Evolutionary conservation across 2,329 filamentous ascomycete genomes (phyloP).

Genomic region (Immersiporthe knoxdaviesiana): DNA sequence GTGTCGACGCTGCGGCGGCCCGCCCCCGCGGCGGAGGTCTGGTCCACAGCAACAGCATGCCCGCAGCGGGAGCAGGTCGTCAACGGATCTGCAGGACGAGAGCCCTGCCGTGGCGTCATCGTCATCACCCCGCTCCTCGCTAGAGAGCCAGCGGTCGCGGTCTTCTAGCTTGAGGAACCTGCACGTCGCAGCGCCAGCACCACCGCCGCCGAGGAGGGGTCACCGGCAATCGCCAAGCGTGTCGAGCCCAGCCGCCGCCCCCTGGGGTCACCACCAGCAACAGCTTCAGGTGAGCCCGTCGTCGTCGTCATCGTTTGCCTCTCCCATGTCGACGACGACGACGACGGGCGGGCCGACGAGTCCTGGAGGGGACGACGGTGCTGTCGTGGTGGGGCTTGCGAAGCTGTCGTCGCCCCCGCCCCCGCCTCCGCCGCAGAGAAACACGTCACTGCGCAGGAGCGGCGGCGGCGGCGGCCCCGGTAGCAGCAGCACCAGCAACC

Average conservation of each 20-base stretch:
- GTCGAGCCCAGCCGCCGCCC: conserved; percentile 11
- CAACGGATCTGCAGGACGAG: not conserved
- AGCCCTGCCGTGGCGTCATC: conserved; percentile 36
- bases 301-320: conserved; percentile 19
- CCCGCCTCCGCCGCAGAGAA: conserved; percentile 41
- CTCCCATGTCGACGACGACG: conserved; percentile 36
- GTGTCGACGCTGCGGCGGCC: conserved; percentile 43
- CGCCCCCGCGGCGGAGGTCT: conserved; percentile 54
- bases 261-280: not conserved
- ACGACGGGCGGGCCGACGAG: conserved; percentile 7
- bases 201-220: conserved; percentile 59
- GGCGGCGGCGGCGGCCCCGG: conserved; percentile 14
- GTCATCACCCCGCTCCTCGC: conserved; percentile 49
- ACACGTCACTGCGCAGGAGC: conserved; percentile 36
- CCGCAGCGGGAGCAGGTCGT: conserved; percentile 48
- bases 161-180: conserved; percentile 48
- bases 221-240: conserved; percentile 24
- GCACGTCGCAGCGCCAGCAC: conserved; percentile 49
- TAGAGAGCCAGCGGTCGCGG: conserved; percentile 53
- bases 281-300: conserved; percentile 14
- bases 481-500: too few species aligned
- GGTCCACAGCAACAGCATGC: conserved; percentile 51
- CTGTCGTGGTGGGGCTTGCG: not conserved
- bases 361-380: not conserved
- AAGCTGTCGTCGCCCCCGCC: conserved; percentile 38